These are phyloP conservation scores for Xylaria sp. DNA, from an alignment of 2,329 filamentous ascomycete genomes.

Conservation along the genomic window DNA sequence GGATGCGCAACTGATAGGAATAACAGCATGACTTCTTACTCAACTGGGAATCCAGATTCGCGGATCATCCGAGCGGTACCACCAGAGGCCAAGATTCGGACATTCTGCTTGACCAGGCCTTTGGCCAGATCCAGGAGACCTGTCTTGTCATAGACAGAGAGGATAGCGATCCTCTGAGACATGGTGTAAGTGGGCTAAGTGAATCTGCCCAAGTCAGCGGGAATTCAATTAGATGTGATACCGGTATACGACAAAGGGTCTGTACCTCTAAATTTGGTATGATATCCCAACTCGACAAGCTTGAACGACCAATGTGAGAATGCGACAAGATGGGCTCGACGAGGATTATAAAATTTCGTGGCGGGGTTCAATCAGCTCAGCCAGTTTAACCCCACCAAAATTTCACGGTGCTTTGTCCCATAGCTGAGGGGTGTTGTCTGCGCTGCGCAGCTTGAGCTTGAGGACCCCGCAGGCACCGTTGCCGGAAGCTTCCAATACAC, in stretches of 20 bases:
- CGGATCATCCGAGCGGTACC: constrained; percentile 97
- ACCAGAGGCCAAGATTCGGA: constrained; percentile 91
- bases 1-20: constrained; percentile 15
- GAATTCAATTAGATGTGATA: background rate
- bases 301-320: constrained; percentile 1
- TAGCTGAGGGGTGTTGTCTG: constrained; percentile 1
- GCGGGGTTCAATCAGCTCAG: constrained; percentile 30
- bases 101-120: constrained; percentile 87
- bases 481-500: constrained; percentile 26
- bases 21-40: constrained; percentile 66
- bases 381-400: constrained; percentile 35
- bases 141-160: constrained; percentile 99
- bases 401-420: constrained; percentile 15
- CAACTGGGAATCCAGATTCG: constrained; percentile 93
- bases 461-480: constrained; percentile 32
- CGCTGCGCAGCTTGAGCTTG: background rate
- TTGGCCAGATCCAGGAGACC: constrained; percentile 92
- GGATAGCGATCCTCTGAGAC: constrained; percentile 78
- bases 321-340: constrained; percentile 4
- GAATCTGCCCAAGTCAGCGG: constrained; percentile 14
- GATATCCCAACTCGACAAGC: constrained; percentile 1
- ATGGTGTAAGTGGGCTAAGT: constrained; percentile 42
- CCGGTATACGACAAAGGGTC: background rate
- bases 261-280: background rate
- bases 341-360: constrained; percentile 36